Conservation (phyloP, 352 stramenopile genomes). For the Pythium folliculosum region DNA sequence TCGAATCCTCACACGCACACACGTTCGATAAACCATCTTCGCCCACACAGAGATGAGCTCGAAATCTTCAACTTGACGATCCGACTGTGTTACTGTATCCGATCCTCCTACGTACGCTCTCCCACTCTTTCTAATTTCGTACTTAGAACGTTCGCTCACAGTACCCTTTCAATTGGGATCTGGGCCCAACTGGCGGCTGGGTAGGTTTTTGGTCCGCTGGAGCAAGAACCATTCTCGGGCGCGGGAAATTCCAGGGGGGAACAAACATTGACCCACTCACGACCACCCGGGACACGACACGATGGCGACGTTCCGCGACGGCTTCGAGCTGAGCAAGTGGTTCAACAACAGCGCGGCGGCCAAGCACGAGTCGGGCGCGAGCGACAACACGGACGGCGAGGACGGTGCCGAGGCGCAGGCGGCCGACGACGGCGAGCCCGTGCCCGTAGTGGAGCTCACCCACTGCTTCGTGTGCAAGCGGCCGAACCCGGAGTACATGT, state of each 20-base stretch:
- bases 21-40: constrained; percentile 1
- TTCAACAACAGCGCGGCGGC: constrained; percentile 52
- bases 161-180: constrained; percentile 2
- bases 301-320: constrained; percentile 49
- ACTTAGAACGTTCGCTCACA: constrained; percentile 26
- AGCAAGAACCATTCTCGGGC: background rate
- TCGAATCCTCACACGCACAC: background rate
- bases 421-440: constrained; percentile 24
- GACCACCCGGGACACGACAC: constrained; percentile 11
- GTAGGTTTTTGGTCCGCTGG: background rate
- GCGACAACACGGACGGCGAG: constrained; percentile 48
- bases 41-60: background rate
- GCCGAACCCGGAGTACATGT: constrained; percentile 63
- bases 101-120: constrained; percentile 1
- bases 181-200: constrained; percentile 25
- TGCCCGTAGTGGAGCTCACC: constrained; percentile 21
- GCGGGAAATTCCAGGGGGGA: constrained; percentile 16
- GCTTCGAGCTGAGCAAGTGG: constrained; percentile 83
- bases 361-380: constrained; percentile 25
- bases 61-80: constrained; percentile 19
- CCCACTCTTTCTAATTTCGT: constrained; percentile 24
- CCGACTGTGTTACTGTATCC: background rate
- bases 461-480: constrained; percentile 69
- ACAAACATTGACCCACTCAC: background rate
- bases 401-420: constrained; percentile 29